A percentile compares a stretch with the other conserved stretches of the same genome.
Evolutionary conservation across 176 grass and related monocot genomes (phyloP).

Genomic region (Elymus sibiricus): DNA sequence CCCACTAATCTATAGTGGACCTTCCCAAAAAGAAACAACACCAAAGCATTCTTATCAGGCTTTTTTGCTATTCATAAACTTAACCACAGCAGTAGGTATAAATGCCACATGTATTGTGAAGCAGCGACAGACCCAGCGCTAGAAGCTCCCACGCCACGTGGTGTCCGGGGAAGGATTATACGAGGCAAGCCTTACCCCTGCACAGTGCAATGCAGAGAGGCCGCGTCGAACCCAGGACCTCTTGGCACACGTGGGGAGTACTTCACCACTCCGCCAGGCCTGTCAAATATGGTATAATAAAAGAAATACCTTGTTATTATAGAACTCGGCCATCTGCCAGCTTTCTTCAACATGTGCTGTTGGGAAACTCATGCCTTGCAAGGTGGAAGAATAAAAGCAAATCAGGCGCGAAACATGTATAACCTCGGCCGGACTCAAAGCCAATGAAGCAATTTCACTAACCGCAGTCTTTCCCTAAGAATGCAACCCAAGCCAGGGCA

Average conservation of each 20-base stretch:
- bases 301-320: constrained; percentile 90
- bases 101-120: neutral
- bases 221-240: too few relatives aligned
- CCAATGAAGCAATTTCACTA: constrained; percentile 25
- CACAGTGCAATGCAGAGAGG: too few relatives aligned
- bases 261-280: too few relatives aligned
- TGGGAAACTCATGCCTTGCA: constrained; percentile 89
- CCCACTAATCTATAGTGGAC: neutral
- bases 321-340: constrained; percentile 99
- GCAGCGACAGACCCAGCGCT: neutral
- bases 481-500: constrained; percentile 90
- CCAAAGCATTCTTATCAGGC: neutral
- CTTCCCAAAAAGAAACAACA: neutral
- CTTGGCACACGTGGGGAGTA: too few relatives aligned
- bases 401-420: constrained; percentile 1
- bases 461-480: constrained; percentile 92
- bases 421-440: neutral
- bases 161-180: too few relatives aligned
- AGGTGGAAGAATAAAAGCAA: neutral
- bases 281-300: neutral
- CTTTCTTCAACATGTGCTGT: constrained; percentile 94
- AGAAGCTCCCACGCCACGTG: too few relatives aligned
- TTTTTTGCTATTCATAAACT: neutral
- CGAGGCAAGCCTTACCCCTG: too few relatives aligned
- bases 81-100: neutral